Conservation (phyloP, 2,329 filamentous ascomycete species). For the Colletotrichum gloeosporioides region DNA sequence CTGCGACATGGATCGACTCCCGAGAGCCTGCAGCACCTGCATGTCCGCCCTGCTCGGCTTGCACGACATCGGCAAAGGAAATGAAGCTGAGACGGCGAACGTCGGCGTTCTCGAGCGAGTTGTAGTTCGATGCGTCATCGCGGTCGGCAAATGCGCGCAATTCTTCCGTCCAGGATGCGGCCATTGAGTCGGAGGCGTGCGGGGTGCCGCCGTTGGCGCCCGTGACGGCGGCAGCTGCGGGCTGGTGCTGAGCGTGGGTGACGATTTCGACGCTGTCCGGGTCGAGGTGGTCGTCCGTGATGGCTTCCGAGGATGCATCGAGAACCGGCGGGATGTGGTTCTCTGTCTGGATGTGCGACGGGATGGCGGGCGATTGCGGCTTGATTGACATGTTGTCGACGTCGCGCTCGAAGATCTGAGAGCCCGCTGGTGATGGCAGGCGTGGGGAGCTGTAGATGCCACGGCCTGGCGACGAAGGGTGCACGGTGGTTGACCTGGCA, state of each 20-base stretch:
- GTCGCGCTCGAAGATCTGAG: conserved; percentile 91
- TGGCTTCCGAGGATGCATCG: conserved; percentile 89
- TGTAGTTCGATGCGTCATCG: conserved; percentile 77
- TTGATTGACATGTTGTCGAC: conserved; percentile 81
- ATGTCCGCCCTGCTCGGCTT: conserved; percentile 75
- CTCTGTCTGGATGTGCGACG: conserved; percentile 91
- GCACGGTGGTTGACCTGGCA: conserved; percentile 42
- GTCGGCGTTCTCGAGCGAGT: conserved; percentile 77
- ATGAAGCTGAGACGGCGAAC: conserved; percentile 90
- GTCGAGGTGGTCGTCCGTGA: conserved; percentile 84
- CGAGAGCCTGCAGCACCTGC: conserved; percentile 56
- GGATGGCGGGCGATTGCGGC: conserved; percentile 84
- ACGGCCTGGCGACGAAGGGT: conserved; percentile 69
- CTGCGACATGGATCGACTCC: conserved; percentile 74
- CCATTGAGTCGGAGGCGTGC: conserved; percentile 43
- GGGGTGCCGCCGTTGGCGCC: conserved; percentile 43
- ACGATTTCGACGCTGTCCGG: conserved; percentile 93
- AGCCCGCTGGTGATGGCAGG: conserved; percentile 77
- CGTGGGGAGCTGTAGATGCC: conserved; percentile 75
- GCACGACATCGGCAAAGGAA: conserved; percentile 94
- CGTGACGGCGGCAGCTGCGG: conserved; percentile 72
- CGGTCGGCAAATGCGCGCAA: conserved; percentile 56
- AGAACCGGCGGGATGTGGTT: conserved; percentile 92
- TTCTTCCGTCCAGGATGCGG: conserved; percentile 63
- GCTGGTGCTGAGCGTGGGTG: conserved; percentile 83